Percentiles rank a stretch among this genome's conserved stretches.
phyloP scores from a whole-genome alignment of 306 rosid species.

The Ormosia semicastrata region DNA sequence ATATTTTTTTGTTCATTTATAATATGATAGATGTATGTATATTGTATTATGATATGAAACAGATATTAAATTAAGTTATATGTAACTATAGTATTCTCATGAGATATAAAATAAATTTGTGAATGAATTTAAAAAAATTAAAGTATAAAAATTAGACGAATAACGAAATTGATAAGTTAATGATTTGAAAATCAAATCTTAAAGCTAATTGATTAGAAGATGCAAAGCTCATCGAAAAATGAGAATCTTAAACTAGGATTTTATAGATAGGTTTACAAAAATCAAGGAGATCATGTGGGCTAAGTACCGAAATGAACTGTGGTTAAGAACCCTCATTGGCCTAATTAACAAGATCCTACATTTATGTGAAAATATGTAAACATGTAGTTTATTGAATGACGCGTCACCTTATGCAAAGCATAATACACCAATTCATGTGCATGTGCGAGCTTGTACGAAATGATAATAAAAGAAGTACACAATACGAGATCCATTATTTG shows the following conservation, averaged over 20 bases:
- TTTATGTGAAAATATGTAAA: constrained; percentile 27
- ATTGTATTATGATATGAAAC: no score
- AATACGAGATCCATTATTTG: neutral
- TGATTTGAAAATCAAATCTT: constrained; percentile 8
- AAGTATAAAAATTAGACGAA: no score
- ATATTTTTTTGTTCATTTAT: no score
- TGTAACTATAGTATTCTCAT: no score
- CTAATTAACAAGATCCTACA: constrained; percentile 44
- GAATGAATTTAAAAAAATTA: no score
- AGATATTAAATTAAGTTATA: no score
- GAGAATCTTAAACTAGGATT: neutral
- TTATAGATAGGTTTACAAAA: constrained; percentile 9
- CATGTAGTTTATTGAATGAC: neutral
- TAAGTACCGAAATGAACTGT: neutral
- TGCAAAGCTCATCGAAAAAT: neutral
- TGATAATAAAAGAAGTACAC: neutral
- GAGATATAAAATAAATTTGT: no score
- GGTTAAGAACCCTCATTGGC: constrained; percentile 19
- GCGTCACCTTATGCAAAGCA: constrained; percentile 23
- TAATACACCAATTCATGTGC: constrained; percentile 25
- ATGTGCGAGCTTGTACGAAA: neutral
- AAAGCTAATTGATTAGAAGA: constrained; percentile 9
- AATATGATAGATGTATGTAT: no score
- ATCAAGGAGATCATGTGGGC: constrained; percentile 31
- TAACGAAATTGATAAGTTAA: no score